A percentile compares a stretch with the other conserved stretches of the same genome.
phyloP scores from a whole-genome alignment of 1,139 yeast species.

The Kurtzmaniella natalensis region DNA sequence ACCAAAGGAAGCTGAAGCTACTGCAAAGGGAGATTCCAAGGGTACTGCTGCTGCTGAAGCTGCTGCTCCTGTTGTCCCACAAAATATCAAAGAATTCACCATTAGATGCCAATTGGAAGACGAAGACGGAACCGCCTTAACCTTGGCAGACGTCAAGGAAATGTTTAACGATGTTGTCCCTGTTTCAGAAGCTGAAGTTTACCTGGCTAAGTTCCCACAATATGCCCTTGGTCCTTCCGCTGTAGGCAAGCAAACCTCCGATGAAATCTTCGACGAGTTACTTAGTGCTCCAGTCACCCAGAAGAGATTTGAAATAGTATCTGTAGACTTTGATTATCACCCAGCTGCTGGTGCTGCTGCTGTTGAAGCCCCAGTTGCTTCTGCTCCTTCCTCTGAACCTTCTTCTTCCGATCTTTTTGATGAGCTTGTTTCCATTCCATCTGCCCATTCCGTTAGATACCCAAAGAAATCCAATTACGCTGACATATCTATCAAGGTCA shows the following conservation, averaged over 20 bases:
- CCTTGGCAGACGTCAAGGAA: background rate
- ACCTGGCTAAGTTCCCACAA: slow-evolving; percentile 41
- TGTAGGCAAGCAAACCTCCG: slow-evolving; percentile 15
- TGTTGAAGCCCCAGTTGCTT: slow-evolving; percentile 9
- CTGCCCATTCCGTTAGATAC: too few relatives aligned
- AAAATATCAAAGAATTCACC: slow-evolving; percentile 16
- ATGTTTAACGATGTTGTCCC: slow-evolving; percentile 12
- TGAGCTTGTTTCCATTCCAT: slow-evolving; percentile 46
- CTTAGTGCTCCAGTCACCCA: slow-evolving; percentile 54
- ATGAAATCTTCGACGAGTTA: slow-evolving; percentile 64
- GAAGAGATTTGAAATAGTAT: slow-evolving; percentile 50
- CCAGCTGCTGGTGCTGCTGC: slow-evolving; percentile 4
- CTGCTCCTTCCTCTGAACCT: slow-evolving; percentile 13
- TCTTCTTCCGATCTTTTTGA: slow-evolving; percentile 30
- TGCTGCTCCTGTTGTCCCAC: slow-evolving; percentile 21
- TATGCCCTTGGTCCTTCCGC: slow-evolving; percentile 43
- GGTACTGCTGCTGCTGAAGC: slow-evolving; percentile 16
- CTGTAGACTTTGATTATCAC: slow-evolving; percentile 24
- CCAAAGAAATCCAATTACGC: slow-evolving; percentile 12
- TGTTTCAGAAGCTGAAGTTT: slow-evolving; percentile 31
- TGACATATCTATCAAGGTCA: slow-evolving; percentile 45
- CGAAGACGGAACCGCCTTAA: slow-evolving; percentile 21
- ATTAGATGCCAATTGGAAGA: slow-evolving; percentile 10
- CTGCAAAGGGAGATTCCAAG: slow-evolving; percentile 8
- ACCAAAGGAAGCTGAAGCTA: slow-evolving; percentile 23